Evolutionary conservation across 2,329 filamentous ascomycete genomes (phyloP), one percentile per base, ranked within the genome.

Genomic region (Phyllosticta citrichinensis): DNA sequence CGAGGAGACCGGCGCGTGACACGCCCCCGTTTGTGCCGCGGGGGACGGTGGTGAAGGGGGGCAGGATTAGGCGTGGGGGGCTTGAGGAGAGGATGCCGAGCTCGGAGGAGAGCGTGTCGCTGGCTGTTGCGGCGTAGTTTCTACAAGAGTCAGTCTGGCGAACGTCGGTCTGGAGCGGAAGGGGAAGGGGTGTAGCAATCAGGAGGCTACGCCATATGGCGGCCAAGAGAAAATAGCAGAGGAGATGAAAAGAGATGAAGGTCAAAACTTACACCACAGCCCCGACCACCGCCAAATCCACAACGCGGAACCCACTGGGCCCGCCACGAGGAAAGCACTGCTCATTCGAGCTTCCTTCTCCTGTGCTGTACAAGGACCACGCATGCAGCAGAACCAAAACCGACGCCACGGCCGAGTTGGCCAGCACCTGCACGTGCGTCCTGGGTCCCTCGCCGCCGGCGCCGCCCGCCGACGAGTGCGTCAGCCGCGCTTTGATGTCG

Each of bases 81-180:
- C 81, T 81, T 62, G 81, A 83, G 6, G 92, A 88, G 12, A 99
- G 80, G 61, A 99, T 99, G 14, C 94, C 94, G 20, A 99, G 85
- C 77, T 99, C 94, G 11, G 91, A 96, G 62, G 89, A 92, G 72
- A 97, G 94, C 0, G 94, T 99, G 73, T 99, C 94, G 56, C 93
- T 90, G 20, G 91, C 86, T 10, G 96, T 91, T 56, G 90, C 89
- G 25, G 91, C 93, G 70, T 99, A 99, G 76, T 96, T 93, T 40
- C 85, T 85, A 56, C 77, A 24, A 33, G 52, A 11, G 47, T 63
- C 33, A 58, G 60, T 33, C 40, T 20, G 20, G 8, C 52, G 61
- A 17, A 84, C 25, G 86, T 74, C 11, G 33, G 33, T 17, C 5
- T 40, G 33, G 33, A 17, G 11, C 53, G 86, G 71, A 40, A 76